Evolutionary conservation across 2,329 filamentous ascomycete species (phyloP), one percentile per base, ranked within the genome.

Genomic region (Arthrobotrys entomopaga): DNA sequence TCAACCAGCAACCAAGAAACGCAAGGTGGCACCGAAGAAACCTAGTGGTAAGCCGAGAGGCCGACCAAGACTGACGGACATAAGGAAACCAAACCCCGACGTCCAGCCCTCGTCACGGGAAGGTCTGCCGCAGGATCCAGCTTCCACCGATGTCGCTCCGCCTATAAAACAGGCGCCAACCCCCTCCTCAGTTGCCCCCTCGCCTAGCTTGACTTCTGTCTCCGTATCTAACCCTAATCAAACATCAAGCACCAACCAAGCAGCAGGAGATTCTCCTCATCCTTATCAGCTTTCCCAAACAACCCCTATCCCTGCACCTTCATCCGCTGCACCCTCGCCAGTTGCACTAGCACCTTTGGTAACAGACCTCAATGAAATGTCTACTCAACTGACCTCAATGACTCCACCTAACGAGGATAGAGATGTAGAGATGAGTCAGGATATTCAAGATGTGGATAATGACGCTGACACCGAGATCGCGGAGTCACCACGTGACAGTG

Each of bases 101-200:
- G 34, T 8, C 8, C 56, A 67, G 52, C 70, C 70, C 63, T 53
- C 70, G 49, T 59, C 70, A 53, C 70, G 63, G 63, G 70, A 74
- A 52, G 53, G 61, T 46, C 63, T 67, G 48, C 70, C 70, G 70
- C 70, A 74, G 70, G 70, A 74, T 74, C 70, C 70, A 74, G 58
- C 57, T 63, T 49, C 57, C 16, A 20, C 56, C 52, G 70, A 74
- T 53, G 49, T 48, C 40, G 40, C 57, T 22, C 57, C 46, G 34
- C 16, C 63, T 74, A 74, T 74, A 74, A 74, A 74, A 74, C 70
- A 74, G 52, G 70, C 70, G 5, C 70, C 63, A 5, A 74, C 70
- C 57, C 70, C 70, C 16, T 74, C 70, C 58, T 74, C 70, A 49
- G 70, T 43, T 53, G 70, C 70, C 15, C 70, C 70, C 52, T 74